Conservation (phyloP, 2,329 filamentous ascomycete genomes). For the Paracorniculantispora psalliotae region DNA sequence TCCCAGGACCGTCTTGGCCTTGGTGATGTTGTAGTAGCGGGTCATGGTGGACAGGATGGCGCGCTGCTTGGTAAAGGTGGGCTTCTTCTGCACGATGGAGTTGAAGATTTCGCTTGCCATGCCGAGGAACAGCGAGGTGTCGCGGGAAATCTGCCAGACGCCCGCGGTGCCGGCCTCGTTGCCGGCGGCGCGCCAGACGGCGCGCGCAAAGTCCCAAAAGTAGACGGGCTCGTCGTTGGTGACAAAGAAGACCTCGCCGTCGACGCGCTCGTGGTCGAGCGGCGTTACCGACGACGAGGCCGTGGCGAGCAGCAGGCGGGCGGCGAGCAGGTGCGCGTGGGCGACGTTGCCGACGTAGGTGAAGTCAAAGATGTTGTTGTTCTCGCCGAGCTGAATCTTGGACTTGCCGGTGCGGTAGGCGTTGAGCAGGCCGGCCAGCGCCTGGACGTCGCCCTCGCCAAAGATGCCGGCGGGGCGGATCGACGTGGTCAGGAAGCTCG, state of each 20-base stretch:
- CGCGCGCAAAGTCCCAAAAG: conserved; percentile 83
- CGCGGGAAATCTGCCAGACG: conserved; percentile 51
- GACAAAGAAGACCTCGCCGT: conserved; percentile 85
- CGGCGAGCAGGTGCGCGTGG: conserved; percentile 79
- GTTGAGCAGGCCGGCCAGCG: conserved; percentile 68
- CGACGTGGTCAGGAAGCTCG: conserved; percentile 66
- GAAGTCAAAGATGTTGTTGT: conserved; percentile 59
- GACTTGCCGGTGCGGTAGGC: conserved; percentile 65
- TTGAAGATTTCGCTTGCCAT: conserved; percentile 49
- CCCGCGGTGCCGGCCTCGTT: conserved; percentile 45
- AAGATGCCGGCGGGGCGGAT: conserved; percentile 87
- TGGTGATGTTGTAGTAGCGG: conserved; percentile 71
- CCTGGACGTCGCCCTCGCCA: conserved; percentile 79
- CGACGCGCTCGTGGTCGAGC: conserved; percentile 68
- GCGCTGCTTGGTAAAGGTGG: conserved; percentile 54
- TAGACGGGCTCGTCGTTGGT: conserved; percentile 86
- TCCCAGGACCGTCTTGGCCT: conserved; percentile 65
- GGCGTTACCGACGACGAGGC: conserved; percentile 50
- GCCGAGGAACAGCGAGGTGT: conserved; percentile 48
- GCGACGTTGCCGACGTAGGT: conserved; percentile 60
- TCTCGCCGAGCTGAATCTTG: conserved; percentile 72
- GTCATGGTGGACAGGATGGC: conserved; percentile 69
- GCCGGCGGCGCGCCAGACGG: conserved; percentile 65
- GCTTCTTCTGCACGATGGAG: conserved; percentile 44
- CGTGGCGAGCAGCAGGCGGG: conserved; percentile 63